Conservation (phyloP, 257 asterid genomes). For the Gentiana macrophylla region DNA sequence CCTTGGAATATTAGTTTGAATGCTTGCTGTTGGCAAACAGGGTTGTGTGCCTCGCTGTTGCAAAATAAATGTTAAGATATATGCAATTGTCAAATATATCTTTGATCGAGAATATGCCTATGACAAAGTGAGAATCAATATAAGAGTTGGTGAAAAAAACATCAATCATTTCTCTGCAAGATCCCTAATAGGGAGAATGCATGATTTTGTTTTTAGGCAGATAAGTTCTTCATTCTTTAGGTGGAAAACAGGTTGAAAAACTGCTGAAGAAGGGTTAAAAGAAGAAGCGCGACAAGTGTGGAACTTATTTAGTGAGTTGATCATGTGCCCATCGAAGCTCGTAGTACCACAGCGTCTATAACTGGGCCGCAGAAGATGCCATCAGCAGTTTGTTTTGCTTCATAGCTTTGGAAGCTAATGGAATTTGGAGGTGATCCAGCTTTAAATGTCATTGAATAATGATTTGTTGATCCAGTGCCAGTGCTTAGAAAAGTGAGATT, state of each 20-base stretch:
- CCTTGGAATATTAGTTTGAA: no score
- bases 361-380: slow-evolving; percentile 54
- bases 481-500: slow-evolving; percentile 38
- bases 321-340: slow-evolving; percentile 15
- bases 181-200: background rate
- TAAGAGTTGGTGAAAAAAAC: background rate
- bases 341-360: slow-evolving; percentile 36
- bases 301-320: slow-evolving; percentile 8
- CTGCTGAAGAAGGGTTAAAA: slow-evolving; percentile 15
- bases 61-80: no score
- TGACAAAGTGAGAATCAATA: no score
- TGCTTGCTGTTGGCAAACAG: no score
- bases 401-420: slow-evolving; percentile 43
- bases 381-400: slow-evolving; percentile 23
- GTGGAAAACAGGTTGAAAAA: background rate
- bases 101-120: no score
- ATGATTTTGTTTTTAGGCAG: background rate
- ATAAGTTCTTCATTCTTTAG: background rate
- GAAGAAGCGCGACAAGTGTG: slow-evolving; percentile 12
- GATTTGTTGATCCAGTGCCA: slow-evolving; percentile 43
- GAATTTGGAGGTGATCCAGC: slow-evolving; percentile 29
- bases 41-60: no score
- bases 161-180: background rate
- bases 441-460: slow-evolving; percentile 27
- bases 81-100: no score